phyloP scores from a whole-genome alignment of 305 asterid species.

The Fraxinus greggii region DNA sequence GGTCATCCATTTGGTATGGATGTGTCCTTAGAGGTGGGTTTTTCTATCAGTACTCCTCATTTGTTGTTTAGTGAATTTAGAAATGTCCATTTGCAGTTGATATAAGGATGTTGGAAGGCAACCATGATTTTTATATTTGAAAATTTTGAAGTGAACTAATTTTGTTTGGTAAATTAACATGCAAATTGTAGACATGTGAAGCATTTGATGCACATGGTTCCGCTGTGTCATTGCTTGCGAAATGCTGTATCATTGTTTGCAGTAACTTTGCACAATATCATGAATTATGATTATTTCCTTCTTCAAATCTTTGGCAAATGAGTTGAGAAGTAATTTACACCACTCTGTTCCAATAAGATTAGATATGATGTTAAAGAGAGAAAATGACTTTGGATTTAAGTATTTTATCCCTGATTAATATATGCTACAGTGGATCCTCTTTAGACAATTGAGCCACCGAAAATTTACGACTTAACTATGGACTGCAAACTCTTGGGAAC shows the following conservation, averaged over 20 bases:
- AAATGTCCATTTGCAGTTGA: background rate
- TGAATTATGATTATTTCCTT: background rate
- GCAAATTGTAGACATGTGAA: background rate
- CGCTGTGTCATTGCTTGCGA: background rate
- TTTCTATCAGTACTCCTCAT: slow-evolving; percentile 12
- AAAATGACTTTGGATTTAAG: background rate
- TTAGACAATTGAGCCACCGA: background rate
- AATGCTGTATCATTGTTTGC: background rate
- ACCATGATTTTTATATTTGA: background rate
- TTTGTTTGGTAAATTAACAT: background rate
- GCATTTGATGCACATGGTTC: slow-evolving; percentile 4
- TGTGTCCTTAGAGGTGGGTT: slow-evolving; percentile 79
- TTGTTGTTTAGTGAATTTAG: background rate
- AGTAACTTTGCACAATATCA: background rate
- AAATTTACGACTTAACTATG: background rate
- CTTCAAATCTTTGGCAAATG: background rate
- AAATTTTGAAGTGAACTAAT: background rate
- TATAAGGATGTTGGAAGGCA: slow-evolving; percentile 13
- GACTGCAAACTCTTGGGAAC: background rate
- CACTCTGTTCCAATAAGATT: background rate
- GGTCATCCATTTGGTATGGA: slow-evolving; percentile 90
- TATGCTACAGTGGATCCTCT: background rate
- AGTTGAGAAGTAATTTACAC: background rate
- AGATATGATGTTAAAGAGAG: background rate
- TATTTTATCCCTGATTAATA: background rate